Evolutionary conservation across 2,329 filamentous ascomycete species (phyloP), one percentile per base, ranked within the genome.

Genomic region (Fusarium sarcochroum): DNA sequence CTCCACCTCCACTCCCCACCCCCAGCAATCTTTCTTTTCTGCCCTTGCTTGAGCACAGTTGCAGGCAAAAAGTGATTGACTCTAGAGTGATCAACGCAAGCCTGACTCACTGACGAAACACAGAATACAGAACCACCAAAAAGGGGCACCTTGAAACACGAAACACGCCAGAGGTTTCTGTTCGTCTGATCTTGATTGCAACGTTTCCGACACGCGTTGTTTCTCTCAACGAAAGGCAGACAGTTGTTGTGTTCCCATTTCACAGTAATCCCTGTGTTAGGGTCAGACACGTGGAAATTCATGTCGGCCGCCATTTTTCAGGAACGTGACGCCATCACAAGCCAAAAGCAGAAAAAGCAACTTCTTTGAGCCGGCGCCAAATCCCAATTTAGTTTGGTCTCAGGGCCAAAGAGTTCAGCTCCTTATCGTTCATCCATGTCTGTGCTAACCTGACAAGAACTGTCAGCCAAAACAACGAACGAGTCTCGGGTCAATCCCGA

Each of bases 111-210:
- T 46, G 37, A 35, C 38, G 34, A 66, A 66, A 66, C 44, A 50
- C 37, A 27, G 27, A 32, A 25, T 41, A 46, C 40, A 27, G 18
- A 11, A 30, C 27, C 10, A 13, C 27, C 27, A 30, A 17, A 54
- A 52, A 58, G 58, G 54, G 65, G 60, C 57, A 60, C 30, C 5
- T 46, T 68, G 59, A 73, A 72, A 71, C 70, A 44, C 56, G 68
- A 71, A 71, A 68, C 68, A 46, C 38, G 42, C 30, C 23, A 40
- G 54, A 58, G 37, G 25, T 44, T 64, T 44, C 47, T 42, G 41
- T 41, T 40, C 37, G 63, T 54, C 55, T 44, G 58, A 38, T 55
- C 38, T 69, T 50, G 48, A 63, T 52, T 47, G 42, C 14, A 45
- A 42, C 27, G 17, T 38, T 51, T 58, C 45, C 27, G 35, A 37